Evolutionary conservation across 2,329 filamentous ascomycete species (phyloP).

Genomic region (Neofusicoccum umdonicola): DNA sequence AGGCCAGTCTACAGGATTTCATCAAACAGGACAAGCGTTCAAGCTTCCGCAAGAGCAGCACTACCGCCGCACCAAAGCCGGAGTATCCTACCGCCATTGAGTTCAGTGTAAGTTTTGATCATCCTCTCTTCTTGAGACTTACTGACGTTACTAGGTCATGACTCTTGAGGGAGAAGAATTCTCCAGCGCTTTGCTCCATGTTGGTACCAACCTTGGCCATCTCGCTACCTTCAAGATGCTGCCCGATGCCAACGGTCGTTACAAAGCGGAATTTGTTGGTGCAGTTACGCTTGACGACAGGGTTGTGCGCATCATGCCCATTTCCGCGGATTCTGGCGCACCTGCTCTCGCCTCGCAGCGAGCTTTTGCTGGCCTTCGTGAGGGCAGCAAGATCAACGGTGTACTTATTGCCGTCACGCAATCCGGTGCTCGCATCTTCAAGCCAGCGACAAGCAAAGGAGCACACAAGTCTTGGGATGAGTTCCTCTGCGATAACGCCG

Average conservation of each 20-base stretch:
- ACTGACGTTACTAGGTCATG: conserved; percentile 54
- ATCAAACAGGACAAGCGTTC: conserved; percentile 71
- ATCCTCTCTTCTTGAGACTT: neutral
- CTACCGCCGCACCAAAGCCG: conserved; percentile 44
- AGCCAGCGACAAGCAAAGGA: conserved; percentile 80
- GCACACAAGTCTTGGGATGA: conserved; percentile 88
- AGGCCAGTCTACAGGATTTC: conserved; percentile 69
- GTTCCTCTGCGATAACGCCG: conserved; percentile 75
- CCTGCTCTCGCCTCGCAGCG: conserved; percentile 72
- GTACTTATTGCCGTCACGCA: conserved; percentile 74
- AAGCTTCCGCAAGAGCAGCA: conserved; percentile 62
- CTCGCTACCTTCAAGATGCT: conserved; percentile 88
- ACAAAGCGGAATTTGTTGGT: conserved; percentile 71
- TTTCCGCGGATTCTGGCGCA: conserved; percentile 74
- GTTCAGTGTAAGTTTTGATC: conserved; percentile 62
- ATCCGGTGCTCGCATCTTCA: conserved; percentile 80
- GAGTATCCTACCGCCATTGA: conserved; percentile 83
- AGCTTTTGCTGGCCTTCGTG: conserved; percentile 72
- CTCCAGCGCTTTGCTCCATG: conserved; percentile 89
- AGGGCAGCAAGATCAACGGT: conserved; percentile 73
- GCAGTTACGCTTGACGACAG: conserved; percentile 62
- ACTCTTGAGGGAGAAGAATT: conserved; percentile 91
- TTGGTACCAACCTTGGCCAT: conserved; percentile 81
- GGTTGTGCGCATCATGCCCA: conserved; percentile 74
- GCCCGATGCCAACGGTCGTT: conserved; percentile 66